These are phyloP conservation scores for Nepenthes alata DNA, from an alignment of 179 eudicot species.

Conservation along the genomic window DNA sequence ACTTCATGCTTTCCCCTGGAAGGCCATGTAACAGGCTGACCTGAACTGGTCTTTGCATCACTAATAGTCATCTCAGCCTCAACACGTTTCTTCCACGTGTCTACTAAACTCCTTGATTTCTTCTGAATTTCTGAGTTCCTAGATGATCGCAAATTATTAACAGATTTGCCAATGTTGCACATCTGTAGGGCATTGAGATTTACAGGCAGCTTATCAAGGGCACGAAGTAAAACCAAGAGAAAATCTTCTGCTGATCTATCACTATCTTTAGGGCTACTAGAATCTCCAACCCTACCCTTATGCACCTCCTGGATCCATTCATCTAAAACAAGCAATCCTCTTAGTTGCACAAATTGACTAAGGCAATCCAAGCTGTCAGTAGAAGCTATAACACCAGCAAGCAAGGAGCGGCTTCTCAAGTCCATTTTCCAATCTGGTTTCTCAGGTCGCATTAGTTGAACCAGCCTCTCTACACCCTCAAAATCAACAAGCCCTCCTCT, in stretches of 20 bases:
- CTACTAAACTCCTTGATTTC: slow-evolving; percentile 81
- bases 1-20: slow-evolving; percentile 47
- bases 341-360: slow-evolving; percentile 58
- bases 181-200: slow-evolving; percentile 72
- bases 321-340: slow-evolving; percentile 65
- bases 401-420: slow-evolving; percentile 42
- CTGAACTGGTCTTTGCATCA: slow-evolving; percentile 53
- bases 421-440: slow-evolving; percentile 58
- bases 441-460: slow-evolving; percentile 76
- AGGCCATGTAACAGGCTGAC: slow-evolving; percentile 53
- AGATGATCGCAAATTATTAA: slow-evolving; percentile 66
- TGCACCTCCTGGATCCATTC: slow-evolving; percentile 92
- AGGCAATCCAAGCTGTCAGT: slow-evolving; percentile 82
- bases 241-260: slow-evolving; percentile 77
- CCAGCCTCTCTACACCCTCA: slow-evolving; percentile 63
- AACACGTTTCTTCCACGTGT: slow-evolving; percentile 95
- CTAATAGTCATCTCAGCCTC: slow-evolving; percentile 78
- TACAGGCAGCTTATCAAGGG: slow-evolving; percentile 84
- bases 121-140: slow-evolving; percentile 78
- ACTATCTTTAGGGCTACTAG: slow-evolving; percentile 38
- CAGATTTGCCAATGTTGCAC: slow-evolving; percentile 89
- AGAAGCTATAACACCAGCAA: slow-evolving; percentile 64
- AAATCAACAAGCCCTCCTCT: slow-evolving; percentile 70
- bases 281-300: slow-evolving; percentile 61
- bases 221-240: slow-evolving; percentile 70